Evolutionary conservation across 495 filamentous ascomycete genomes (phyloP).

Genomic region (Glarea lozoyensis): DNA sequence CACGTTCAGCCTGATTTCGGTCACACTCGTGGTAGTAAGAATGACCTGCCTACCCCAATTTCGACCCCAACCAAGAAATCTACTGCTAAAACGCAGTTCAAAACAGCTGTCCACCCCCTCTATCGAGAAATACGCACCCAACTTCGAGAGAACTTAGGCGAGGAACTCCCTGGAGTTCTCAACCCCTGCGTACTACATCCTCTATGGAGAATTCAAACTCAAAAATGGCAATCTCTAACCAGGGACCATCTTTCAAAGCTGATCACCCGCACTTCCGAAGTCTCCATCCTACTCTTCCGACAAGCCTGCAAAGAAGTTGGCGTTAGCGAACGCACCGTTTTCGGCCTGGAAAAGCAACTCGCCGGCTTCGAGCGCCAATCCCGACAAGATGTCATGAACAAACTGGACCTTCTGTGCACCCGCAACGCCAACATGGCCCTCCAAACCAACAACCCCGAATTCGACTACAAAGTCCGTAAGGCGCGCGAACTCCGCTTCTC

Average conservation of each 20-base stretch:
- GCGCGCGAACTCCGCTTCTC: slow-evolving; percentile 11
- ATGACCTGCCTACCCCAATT: too few species aligned
- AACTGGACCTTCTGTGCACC: slow-evolving; percentile 5
- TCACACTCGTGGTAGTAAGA: too few species aligned
- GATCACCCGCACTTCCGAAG: not conserved
- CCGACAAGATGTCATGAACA: not conserved
- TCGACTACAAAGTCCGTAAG: slow-evolving; percentile 6
- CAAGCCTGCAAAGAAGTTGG: not conserved
- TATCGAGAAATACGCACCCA: slow-evolving; percentile 16
- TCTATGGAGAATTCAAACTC: slow-evolving; percentile 17
- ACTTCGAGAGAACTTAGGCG: slow-evolving; percentile 10
- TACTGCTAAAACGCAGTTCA: too few species aligned
- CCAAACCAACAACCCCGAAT: slow-evolving; percentile 15
- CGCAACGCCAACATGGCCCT: slow-evolving; percentile 6
- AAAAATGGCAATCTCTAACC: slow-evolving; percentile 10
- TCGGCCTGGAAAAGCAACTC: not conserved
- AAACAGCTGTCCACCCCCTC: too few species aligned
- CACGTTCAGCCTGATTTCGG: too few species aligned
- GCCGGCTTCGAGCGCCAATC: not conserved
- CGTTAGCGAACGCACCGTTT: not conserved
- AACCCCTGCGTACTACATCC: slow-evolving; percentile 19
- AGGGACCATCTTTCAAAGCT: slow-evolving; percentile 8
- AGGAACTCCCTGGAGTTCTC: slow-evolving; percentile 11
- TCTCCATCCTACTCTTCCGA: not conserved
- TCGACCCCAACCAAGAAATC: too few species aligned